These are phyloP conservation scores for Sorghum bicolor DNA, from an alignment of 176 grass and related monocot genomes.

Conservation along the genomic window DNA sequence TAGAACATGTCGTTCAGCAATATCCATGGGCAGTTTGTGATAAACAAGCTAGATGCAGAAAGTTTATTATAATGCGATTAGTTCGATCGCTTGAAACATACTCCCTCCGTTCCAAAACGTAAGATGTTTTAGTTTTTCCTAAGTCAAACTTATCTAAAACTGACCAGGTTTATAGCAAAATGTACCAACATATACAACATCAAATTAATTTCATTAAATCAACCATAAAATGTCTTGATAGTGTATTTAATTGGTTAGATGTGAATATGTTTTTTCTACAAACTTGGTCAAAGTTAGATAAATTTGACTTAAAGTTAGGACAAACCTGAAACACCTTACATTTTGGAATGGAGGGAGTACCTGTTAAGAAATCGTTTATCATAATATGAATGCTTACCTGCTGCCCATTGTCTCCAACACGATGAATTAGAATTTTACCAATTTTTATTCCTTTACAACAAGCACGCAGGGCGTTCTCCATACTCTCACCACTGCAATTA, in stretches of 20 bases:
- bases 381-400: constrained; percentile 58
- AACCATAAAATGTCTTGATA: neutral
- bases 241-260: neutral
- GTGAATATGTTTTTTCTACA: neutral
- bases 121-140: neutral
- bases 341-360: neutral
- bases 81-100: neutral
- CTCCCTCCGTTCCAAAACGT: neutral
- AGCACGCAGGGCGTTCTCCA: constrained; percentile 95
- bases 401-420: constrained; percentile 88
- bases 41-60: constrained; percentile 68
- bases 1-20: constrained; percentile 93
- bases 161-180: neutral
- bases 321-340: neutral
- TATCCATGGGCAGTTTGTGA: constrained; percentile 95
- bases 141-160: neutral
- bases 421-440: constrained; percentile 96
- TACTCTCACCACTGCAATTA: constrained; percentile 88
- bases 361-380: neutral
- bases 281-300: neutral
- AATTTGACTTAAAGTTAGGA: neutral
- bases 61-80: neutral
- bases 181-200: neutral
- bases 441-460: constrained; percentile 99
- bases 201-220: neutral